These are phyloP conservation scores for Ceratocystis ficicola DNA, from an alignment of 2,329 filamentous ascomycete species.

Conservation along the genomic window DNA sequence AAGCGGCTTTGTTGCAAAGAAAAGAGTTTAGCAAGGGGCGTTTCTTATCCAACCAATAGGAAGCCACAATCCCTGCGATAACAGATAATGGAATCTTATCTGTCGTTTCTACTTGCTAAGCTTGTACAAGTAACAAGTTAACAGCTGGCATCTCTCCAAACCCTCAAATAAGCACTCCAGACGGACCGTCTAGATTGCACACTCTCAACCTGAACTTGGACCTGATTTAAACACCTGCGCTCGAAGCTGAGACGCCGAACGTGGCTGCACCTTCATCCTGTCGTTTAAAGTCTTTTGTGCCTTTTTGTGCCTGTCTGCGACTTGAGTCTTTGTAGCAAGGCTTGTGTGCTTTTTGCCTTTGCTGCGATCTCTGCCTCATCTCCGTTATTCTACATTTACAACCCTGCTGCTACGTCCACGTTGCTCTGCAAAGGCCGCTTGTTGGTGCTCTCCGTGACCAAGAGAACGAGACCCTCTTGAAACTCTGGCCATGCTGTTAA, in stretches of 20 bases:
- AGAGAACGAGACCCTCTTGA: neutral
- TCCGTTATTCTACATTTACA: neutral
- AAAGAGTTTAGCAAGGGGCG: neutral
- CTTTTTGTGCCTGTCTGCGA: neutral
- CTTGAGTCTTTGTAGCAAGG: neutral
- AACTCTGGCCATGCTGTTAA: conserved; percentile 31
- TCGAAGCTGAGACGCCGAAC: neutral
- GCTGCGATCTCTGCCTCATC: neutral
- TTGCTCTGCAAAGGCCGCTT: neutral
- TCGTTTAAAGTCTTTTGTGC: neutral
- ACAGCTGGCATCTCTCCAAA: conserved; percentile 18
- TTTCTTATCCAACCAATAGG: conserved; percentile 2
- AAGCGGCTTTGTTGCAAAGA: neutral
- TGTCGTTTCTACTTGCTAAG: neutral
- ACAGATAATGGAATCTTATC: neutral
- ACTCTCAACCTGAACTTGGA: neutral
- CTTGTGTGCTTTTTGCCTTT: neutral
- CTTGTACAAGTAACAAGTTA: conserved; percentile 9
- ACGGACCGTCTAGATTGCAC: neutral
- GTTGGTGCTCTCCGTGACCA: neutral
- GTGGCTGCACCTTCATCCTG: neutral
- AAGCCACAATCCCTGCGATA: neutral
- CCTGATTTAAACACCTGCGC: neutral
- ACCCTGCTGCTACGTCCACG: neutral
- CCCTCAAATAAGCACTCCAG: neutral